These are phyloP conservation scores for Wickerhamomyces hampshirensis DNA, from an alignment of 805 yeast species.

Conservation along the genomic window DNA sequence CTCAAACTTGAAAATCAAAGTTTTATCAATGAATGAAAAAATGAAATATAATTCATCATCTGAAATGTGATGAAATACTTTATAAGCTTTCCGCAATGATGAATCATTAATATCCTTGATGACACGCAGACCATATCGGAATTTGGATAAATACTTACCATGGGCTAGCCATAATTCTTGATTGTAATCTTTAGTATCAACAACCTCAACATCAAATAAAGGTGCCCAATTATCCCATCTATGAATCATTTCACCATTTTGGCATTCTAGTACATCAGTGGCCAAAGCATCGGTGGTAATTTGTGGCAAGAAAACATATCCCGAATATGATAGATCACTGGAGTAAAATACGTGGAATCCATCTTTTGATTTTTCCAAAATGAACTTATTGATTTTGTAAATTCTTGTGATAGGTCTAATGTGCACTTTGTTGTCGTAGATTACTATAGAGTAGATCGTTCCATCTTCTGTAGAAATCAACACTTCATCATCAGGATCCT, in stretches of 20 bases:
- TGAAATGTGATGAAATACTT: conserved; percentile 13
- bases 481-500: conserved; percentile 13
- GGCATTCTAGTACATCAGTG: conserved; percentile 6
- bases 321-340: conserved; percentile 36
- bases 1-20: conserved; percentile 31
- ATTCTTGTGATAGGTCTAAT: conserved; percentile 32
- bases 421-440: conserved; percentile 19
- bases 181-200: conserved; percentile 19
- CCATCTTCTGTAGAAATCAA: conserved; percentile 25
- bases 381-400: conserved; percentile 29
- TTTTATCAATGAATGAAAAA: conserved; percentile 35
- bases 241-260: conserved; percentile 9
- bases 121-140: conserved; percentile 17
- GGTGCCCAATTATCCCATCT: conserved; percentile 47
- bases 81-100: conserved; percentile 13
- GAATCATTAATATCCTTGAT: conserved; percentile 15
- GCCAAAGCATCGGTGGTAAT: conserved; percentile 16
- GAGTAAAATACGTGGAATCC: conserved; percentile 29
- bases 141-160: conserved; percentile 16
- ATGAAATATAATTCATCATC: conserved; percentile 25
- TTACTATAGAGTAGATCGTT: conserved; percentile 16
- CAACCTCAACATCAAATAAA: conserved; percentile 34
- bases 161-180: conserved; percentile 37
- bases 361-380: conserved; percentile 13
- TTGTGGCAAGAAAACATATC: conserved; percentile 29